Evolutionary conservation across 257 asterid genomes (phyloP).

Genomic region (Jacaranda copaia): DNA sequence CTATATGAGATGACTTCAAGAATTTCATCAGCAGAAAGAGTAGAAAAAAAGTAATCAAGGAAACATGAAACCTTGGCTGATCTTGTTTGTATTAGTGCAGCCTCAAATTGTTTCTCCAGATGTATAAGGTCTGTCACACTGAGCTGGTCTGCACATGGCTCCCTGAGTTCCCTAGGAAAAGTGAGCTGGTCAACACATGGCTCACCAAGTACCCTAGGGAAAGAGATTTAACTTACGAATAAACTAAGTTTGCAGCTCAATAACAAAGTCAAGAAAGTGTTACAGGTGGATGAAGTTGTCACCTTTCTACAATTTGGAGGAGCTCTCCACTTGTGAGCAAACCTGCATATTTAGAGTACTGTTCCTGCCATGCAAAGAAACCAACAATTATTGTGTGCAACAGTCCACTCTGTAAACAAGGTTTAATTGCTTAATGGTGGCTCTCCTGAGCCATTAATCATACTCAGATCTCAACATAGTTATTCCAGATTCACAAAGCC

Average conservation of each 20-base stretch:
- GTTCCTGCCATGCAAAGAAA: constrained; percentile 40
- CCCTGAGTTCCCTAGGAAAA: constrained; percentile 50
- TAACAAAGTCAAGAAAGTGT: not conserved
- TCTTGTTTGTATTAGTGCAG: constrained; percentile 56
- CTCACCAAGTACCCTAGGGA: constrained; percentile 52
- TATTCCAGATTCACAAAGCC: not conserved
- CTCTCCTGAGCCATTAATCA: no score
- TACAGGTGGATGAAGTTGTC: constrained; percentile 17
- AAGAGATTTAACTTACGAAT: not conserved
- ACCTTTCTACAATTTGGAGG: constrained; percentile 55
- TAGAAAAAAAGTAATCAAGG: not conserved
- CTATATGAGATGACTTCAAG: not conserved
- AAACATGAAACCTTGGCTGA: constrained; percentile 48
- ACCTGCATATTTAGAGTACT: constrained; percentile 34
- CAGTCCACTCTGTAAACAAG: not conserved
- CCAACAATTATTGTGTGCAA: constrained; percentile 9
- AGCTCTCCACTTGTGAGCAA: constrained; percentile 47
- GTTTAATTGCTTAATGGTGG: not conserved
- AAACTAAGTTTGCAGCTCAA: not conserved
- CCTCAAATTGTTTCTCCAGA: constrained; percentile 60
- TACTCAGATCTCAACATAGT: not conserved
- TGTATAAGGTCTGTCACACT: constrained; percentile 51
- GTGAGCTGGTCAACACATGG: constrained; percentile 46
- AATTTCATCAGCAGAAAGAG: constrained; percentile 10
- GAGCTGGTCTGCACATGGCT: constrained; percentile 47